phyloP scores from a whole-genome alignment of 2,329 filamentous ascomycete species.

The Aspergillus uvarum region DNA sequence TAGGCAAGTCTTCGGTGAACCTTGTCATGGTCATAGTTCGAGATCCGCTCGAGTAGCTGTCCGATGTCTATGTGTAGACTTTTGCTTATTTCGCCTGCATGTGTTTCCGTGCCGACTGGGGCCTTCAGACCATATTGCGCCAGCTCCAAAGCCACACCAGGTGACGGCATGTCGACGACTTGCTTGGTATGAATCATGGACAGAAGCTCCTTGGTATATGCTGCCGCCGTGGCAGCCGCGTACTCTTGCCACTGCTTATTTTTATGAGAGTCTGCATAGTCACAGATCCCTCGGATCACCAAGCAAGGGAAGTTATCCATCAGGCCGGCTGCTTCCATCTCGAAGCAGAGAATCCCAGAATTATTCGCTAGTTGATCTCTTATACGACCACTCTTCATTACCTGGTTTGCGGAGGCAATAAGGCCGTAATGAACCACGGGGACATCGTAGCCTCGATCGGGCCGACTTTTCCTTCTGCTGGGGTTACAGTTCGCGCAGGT shows the following conservation, averaged over 20 bases:
- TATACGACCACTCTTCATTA: constrained; percentile 6
- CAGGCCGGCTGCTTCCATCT: constrained; percentile 9
- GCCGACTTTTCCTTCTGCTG: not conserved
- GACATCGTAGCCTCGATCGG: not conserved
- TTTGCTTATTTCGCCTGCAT: not conserved
- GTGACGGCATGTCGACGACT: not conserved
- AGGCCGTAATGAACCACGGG: constrained; percentile 19
- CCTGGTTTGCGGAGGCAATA: constrained; percentile 21
- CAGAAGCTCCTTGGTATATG: not conserved
- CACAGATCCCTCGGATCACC: constrained; percentile 6
- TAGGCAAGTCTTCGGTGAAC: constrained; percentile 19
- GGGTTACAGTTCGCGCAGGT: not conserved
- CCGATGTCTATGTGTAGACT: not conserved
- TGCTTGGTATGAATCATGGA: not conserved
- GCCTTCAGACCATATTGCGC: not conserved
- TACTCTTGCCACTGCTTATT: constrained; percentile 5
- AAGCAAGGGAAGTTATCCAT: constrained; percentile 6
- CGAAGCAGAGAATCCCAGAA: constrained; percentile 2
- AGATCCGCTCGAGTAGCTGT: constrained; percentile 15
- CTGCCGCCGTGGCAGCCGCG: not conserved
- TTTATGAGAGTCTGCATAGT: constrained; percentile 8
- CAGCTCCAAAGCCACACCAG: not conserved
- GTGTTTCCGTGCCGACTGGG: not conserved
- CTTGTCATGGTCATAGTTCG: constrained; percentile 21
- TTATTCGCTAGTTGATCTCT: not conserved